Percentiles rank a stretch among this genome's conserved stretches.
phyloP scores from a whole-genome alignment of 768 basidiomycete genomes.

The Ramaria sp. region DNA sequence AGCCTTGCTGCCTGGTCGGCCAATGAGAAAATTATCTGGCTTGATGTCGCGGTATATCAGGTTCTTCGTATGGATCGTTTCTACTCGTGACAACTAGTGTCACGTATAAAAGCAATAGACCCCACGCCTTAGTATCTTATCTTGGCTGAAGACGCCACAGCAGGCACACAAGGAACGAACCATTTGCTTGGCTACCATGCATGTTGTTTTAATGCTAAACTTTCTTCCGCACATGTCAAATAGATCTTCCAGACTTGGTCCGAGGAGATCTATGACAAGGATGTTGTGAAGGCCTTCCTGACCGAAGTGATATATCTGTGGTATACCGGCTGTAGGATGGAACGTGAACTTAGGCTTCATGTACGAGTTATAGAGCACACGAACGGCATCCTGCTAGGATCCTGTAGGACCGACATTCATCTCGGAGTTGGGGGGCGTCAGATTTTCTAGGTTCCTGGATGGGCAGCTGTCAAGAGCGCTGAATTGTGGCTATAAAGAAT shows the following conservation, averaged over 20 bases:
- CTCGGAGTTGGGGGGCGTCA: conserved; percentile 94
- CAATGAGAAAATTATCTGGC: conserved; percentile 98
- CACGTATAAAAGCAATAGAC: background rate
- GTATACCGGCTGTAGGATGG: conserved; percentile 69
- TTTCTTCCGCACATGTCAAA: conserved; percentile 99
- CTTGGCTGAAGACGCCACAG: no score
- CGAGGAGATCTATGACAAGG: conserved; percentile 94
- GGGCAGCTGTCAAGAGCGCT: conserved; percentile 5
- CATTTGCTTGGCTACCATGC: conserved; percentile 98
- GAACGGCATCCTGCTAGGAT: conserved; percentile 82
- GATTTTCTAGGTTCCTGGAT: conserved; percentile 82
- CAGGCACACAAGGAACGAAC: conserved; percentile 27
- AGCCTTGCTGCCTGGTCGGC: conserved; percentile 83
- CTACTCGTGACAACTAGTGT: conserved; percentile 80
- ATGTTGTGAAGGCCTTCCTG: conserved; percentile 99
- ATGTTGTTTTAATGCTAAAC: conserved; percentile 96
- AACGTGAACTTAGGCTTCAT: conserved; percentile 15
- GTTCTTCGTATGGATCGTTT: conserved; percentile 99
- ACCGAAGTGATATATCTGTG: conserved; percentile 99
- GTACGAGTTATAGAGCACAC: conserved; percentile 24
- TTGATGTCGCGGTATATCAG: conserved; percentile 99
- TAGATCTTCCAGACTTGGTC: conserved; percentile 92
- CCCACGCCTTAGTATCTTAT: no score
- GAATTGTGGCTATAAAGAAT: conserved; percentile 1
- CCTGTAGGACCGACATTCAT: conserved; percentile 96